Conservation (phyloP, 371 early-diverging fungal species). For the Mortierella sp. region DNA sequence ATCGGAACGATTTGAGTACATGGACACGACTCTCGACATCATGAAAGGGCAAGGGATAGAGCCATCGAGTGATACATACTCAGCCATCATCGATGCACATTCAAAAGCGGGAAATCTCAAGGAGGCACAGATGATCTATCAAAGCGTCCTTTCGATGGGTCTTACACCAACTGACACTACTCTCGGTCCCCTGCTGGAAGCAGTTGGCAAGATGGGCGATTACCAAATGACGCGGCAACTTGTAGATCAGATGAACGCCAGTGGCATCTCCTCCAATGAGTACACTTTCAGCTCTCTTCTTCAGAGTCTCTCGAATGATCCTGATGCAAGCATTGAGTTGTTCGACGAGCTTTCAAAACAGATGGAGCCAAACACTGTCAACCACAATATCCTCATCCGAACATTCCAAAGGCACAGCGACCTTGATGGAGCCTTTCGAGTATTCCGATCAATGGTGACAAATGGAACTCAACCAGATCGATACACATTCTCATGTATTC, state of each 20-base stretch:
- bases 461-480: slow-evolving; percentile 26
- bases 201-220: slow-evolving; percentile 52
- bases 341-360: slow-evolving; percentile 42
- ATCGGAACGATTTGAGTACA: slow-evolving; percentile 33
- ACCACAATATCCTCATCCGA: slow-evolving; percentile 47
- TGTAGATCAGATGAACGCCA: slow-evolving; percentile 48
- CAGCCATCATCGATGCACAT: slow-evolving; percentile 48
- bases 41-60: slow-evolving; percentile 46
- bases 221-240: slow-evolving; percentile 50
- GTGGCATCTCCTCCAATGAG: slow-evolving; percentile 37
- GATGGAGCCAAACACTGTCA: slow-evolving; percentile 40
- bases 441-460: slow-evolving; percentile 36
- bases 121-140: slow-evolving; percentile 46
- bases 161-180: slow-evolving; percentile 24
- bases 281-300: slow-evolving; percentile 49
- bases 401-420: slow-evolving; percentile 41
- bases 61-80: slow-evolving; percentile 31
- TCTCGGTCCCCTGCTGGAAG: slow-evolving; percentile 50
- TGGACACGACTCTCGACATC: slow-evolving; percentile 34
- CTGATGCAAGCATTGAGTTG: slow-evolving; percentile 14
- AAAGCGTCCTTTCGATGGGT: slow-evolving; percentile 31
- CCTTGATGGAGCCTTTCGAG: slow-evolving; percentile 46
- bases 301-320: slow-evolving; percentile 28
- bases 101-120: slow-evolving; percentile 45
- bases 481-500: slow-evolving; percentile 47